Conservation (phyloP, 1,284 basidiomycete species). For the Melanopsichium pennsylvanicum region DNA sequence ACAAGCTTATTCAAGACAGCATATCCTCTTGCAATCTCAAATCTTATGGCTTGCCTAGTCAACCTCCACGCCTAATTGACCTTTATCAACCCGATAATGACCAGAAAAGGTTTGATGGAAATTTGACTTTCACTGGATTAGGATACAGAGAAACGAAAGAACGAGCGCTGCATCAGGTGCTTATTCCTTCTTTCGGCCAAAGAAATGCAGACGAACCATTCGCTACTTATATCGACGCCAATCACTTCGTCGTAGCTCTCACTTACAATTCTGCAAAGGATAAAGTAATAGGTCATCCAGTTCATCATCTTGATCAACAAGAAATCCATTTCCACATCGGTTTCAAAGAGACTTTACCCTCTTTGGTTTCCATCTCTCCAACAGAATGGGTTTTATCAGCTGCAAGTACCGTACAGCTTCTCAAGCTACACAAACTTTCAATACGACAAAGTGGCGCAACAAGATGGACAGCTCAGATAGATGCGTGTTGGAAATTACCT, state of each 20-base stretch:
- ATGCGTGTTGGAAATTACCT: constrained; percentile 2
- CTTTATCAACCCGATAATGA: constrained; percentile 13
- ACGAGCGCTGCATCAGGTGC: constrained; percentile 25
- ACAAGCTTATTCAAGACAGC: constrained; percentile 40
- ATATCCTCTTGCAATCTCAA: neutral
- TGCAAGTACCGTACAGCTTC: neutral
- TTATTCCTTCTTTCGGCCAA: constrained; percentile 14
- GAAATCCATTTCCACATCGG: neutral
- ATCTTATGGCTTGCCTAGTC: constrained; percentile 21
- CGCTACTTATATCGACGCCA: constrained; percentile 38
- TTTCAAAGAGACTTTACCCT: constrained; percentile 6
- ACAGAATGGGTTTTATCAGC: constrained; percentile 23
- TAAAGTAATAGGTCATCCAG: constrained; percentile 23
- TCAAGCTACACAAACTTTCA: constrained; percentile 12
- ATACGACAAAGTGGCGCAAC: neutral
- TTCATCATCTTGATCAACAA: constrained; percentile 7
- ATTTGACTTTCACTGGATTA: constrained; percentile 11
- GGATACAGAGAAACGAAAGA: constrained; percentile 49
- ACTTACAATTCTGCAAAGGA: constrained; percentile 10
- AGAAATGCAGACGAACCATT: constrained; percentile 16
- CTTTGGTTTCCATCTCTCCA: constrained; percentile 19
- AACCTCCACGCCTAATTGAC: constrained; percentile 15
- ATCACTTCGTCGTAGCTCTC: constrained; percentile 30
- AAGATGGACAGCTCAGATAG: constrained; percentile 8
- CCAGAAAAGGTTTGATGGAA: neutral